These are phyloP conservation scores for Colletotrichum sansevieriae DNA, from an alignment of 2,329 filamentous ascomycete genomes.

Conservation along the genomic window DNA sequence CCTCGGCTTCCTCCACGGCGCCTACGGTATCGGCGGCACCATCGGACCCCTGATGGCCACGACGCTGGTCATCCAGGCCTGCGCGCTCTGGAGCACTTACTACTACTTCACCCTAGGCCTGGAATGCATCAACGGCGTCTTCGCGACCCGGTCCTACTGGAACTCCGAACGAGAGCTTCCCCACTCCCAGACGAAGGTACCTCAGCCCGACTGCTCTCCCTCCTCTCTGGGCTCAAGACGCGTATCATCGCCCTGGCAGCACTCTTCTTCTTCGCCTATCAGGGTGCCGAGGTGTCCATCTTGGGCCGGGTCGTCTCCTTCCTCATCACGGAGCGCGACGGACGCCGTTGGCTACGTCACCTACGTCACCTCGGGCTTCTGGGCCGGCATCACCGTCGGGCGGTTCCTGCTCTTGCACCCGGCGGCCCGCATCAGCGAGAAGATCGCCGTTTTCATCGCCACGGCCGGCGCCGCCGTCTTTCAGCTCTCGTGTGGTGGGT, in stretches of 20 bases:
- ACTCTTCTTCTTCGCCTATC: slow-evolving; percentile 87
- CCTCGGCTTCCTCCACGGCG: slow-evolving; percentile 75
- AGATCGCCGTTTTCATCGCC: slow-evolving; percentile 74
- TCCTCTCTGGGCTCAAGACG: slow-evolving; percentile 63
- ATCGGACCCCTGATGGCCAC: slow-evolving; percentile 82
- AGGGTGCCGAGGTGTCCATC: slow-evolving; percentile 86
- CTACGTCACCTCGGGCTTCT: slow-evolving; percentile 76
- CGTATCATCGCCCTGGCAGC: slow-evolving; percentile 79
- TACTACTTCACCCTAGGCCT: slow-evolving; percentile 76
- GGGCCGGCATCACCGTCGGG: slow-evolving; percentile 81
- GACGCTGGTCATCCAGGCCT: slow-evolving; percentile 71
- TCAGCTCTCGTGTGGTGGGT: slow-evolving; percentile 83
- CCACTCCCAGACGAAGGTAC: slow-evolving; percentile 32
- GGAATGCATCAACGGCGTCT: slow-evolving; percentile 66
- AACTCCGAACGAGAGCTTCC: slow-evolving; percentile 73
- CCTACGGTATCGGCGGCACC: slow-evolving; percentile 75
- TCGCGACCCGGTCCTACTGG: slow-evolving; percentile 77
- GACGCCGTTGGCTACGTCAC: no score
- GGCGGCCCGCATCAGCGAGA: slow-evolving; percentile 78
- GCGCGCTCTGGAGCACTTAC: slow-evolving; percentile 76
- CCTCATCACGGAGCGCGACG: slow-evolving; percentile 76
- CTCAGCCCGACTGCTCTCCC: slow-evolving; percentile 52
- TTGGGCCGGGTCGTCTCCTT: slow-evolving; percentile 91
- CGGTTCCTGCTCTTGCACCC: slow-evolving; percentile 78
- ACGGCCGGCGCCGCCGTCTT: slow-evolving; percentile 73